Evolutionary conservation across 441 rosid species (phyloP).

Genomic region (Brassica hybrid): DNA sequence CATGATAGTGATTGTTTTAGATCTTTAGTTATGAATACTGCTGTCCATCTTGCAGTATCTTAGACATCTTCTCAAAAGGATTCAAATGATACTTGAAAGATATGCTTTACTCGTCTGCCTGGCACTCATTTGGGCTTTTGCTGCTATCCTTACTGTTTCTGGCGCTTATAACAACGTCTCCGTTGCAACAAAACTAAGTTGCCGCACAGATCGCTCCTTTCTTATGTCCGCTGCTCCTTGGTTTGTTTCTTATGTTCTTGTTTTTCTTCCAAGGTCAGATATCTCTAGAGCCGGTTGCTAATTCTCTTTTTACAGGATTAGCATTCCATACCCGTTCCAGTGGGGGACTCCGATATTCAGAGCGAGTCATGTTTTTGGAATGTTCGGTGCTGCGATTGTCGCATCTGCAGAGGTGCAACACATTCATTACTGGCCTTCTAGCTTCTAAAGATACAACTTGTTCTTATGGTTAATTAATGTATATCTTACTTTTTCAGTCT

Average conservation of each 20-base stretch:
- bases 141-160: constrained; percentile 85
- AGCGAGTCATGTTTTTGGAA: constrained; percentile 94
- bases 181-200: constrained; percentile 62
- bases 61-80: constrained; percentile 45
- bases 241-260: constrained; percentile 41
- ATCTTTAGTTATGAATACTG: background rate
- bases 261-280: background rate
- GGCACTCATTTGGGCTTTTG: constrained; percentile 86
- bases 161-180: constrained; percentile 90
- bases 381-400: constrained; percentile 91
- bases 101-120: constrained; percentile 81
- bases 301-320: constrained; percentile 63
- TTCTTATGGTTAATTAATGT: constrained; percentile 5
- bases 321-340: constrained; percentile 90
- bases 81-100: constrained; percentile 63
- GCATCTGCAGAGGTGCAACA: constrained; percentile 80
- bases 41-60: constrained; percentile 59
- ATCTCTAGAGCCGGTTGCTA: background rate
- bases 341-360: constrained; percentile 96
- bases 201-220: constrained; percentile 74
- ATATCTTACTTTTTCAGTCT: constrained; percentile 55
- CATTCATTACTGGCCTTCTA: constrained; percentile 2
- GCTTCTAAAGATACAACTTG: constrained; percentile 1
- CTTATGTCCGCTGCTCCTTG: constrained; percentile 87
- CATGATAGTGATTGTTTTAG: constrained; percentile 10